These are phyloP conservation scores for Pascua guehoae DNA, from an alignment of 1,284 basidiomycete genomes.

Conservation along the genomic window DNA sequence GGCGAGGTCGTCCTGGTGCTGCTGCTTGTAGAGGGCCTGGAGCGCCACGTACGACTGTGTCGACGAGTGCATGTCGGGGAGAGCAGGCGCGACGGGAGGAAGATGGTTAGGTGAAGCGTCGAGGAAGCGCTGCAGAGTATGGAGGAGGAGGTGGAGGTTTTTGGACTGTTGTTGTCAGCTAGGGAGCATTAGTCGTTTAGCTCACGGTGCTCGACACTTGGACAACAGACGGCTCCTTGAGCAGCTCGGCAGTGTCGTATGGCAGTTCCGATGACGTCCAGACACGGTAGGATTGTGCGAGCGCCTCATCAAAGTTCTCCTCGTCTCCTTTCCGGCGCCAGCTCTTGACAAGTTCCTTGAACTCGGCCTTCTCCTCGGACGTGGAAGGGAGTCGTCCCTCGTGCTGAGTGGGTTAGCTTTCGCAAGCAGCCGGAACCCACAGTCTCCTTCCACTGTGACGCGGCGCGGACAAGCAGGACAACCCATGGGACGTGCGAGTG, in stretches of 20 bases:
- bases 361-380: constrained; percentile 68
- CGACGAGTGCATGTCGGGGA: constrained; percentile 96
- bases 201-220: constrained; percentile 47
- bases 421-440: too few relatives aligned
- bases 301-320: constrained; percentile 94
- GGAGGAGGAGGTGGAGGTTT: constrained; percentile 83
- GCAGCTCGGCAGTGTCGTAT: constrained; percentile 61
- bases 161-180: constrained; percentile 48
- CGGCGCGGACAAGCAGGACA: constrained; percentile 74
- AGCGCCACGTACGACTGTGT: constrained; percentile 65
- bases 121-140: constrained; percentile 62
- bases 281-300: constrained; percentile 71
- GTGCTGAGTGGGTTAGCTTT: constrained; percentile 23
- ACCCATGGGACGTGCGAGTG: constrained; percentile 85
- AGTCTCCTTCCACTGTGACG: constrained; percentile 70
- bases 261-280: constrained; percentile 70
- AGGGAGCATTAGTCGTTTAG: not conserved
- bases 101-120: constrained; percentile 52
- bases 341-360: constrained; percentile 58
- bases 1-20: constrained; percentile 38
- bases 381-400: constrained; percentile 43
- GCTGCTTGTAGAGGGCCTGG: constrained; percentile 46
- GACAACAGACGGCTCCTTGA: constrained; percentile 59
- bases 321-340: constrained; percentile 66
- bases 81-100: constrained; percentile 61